Evolutionary conservation across 345 rosid species (phyloP), one percentile per base, ranked within the genome.

Genomic region (Pugionium cornutum): DNA sequence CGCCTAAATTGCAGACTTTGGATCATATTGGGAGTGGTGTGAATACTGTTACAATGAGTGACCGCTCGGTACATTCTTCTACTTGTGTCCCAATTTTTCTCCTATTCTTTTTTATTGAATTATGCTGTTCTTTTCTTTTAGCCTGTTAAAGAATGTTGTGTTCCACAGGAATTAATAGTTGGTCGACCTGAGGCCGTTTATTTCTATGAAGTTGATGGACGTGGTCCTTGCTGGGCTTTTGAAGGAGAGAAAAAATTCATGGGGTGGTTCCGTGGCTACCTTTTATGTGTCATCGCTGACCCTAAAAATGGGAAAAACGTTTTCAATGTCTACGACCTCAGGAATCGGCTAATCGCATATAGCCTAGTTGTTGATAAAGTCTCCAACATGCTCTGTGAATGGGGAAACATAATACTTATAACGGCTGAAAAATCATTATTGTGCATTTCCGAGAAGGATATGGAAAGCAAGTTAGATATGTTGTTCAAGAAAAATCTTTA

Each of bases 151-250:
- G 36, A 34, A 43, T 75, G 58, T 52, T 28, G 28, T 75, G 31
- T 73, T 65, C 48, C 39, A 65, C 82, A 94, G 99, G 97, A 94
- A 76, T 76, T 94, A 50, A 88, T 94, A 71, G 72, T 90, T 74
- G 99, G 99, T 56, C 83, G 92, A 50, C 89, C 92, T 31, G 99
- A 94, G 80, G 99, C 99, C 64, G 96, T 94, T 42, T 94, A 85
- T 58, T 90, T 94, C 77, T 94, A 88, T 39, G 97, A 94, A 72
- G 84, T 90, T 74, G 99, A 94, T 78, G 99, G 99, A 6, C 96
- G 97, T 32, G 99, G 97, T 75, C 99, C 99, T 33, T 94, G 99
- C 75, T 88, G 97, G 99, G 99, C 97, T 54, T 94, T 94, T 76
- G 97, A 90, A 73, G 99, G 99, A 51, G 96, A 94, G 84, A 94